Conservation (phyloP, 805 yeast species). For the Cyberlindnera euphorbiae region DNA sequence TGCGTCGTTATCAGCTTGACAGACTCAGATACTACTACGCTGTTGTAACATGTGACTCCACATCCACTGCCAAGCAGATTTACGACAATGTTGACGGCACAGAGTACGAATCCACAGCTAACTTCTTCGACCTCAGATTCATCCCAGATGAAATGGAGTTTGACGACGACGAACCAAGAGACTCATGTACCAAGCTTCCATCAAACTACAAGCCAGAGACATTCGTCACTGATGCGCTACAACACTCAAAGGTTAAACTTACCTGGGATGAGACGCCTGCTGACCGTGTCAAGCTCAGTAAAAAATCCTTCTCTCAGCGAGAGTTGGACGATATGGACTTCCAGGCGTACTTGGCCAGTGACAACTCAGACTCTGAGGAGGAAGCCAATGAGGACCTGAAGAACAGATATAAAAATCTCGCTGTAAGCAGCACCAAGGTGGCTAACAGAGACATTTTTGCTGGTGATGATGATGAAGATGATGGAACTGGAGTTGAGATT, state of each 20-base stretch:
- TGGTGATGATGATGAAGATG: constrained; percentile 50
- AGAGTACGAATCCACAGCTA: constrained; percentile 93
- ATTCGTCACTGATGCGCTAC: constrained; percentile 92
- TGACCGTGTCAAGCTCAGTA: constrained; percentile 72
- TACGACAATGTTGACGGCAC: constrained; percentile 91
- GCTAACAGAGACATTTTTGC: constrained; percentile 32
- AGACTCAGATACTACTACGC: constrained; percentile 92
- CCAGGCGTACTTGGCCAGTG: constrained; percentile 86
- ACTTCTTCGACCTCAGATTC: constrained; percentile 85
- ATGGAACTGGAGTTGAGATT: constrained; percentile 65
- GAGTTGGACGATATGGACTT: constrained; percentile 90
- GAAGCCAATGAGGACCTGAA: constrained; percentile 31
- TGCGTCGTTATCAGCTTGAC: constrained; percentile 89
- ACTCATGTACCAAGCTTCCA: constrained; percentile 68
- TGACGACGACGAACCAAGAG: constrained; percentile 71
- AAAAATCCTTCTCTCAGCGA: constrained; percentile 78
- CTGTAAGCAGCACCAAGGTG: constrained; percentile 36
- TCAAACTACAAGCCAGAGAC: constrained; percentile 69
- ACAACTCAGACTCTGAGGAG: constrained; percentile 53
- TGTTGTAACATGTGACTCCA: constrained; percentile 74
- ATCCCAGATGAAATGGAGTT: constrained; percentile 92
- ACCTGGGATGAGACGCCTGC: constrained; percentile 99
- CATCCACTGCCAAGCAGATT: constrained; percentile 65
- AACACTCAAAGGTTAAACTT: constrained; percentile 90
- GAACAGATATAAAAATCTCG: constrained; percentile 58